Percentiles rank a stretch among this genome's conserved stretches.
Evolutionary conservation across 176 grass and related monocot species (phyloP).

Genomic region (Sorghum bicolor): DNA sequence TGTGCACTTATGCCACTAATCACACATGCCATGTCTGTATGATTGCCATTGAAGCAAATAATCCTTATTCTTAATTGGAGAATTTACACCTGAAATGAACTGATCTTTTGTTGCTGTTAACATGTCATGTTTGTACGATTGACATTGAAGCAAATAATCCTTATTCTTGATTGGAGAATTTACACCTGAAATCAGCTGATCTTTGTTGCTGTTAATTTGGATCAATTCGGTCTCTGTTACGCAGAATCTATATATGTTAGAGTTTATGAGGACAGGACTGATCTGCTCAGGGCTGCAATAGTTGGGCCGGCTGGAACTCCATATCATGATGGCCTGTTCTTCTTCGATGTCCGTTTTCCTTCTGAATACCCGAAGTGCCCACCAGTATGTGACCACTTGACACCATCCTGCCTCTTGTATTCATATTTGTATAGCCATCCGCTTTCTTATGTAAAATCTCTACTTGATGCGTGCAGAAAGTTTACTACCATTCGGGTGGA

Average conservation of each 20-base stretch:
- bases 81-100: background rate
- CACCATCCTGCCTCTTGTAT: background rate
- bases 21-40: background rate
- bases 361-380: slow-evolving; percentile 46
- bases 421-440: background rate
- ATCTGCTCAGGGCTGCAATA: slow-evolving; percentile 69
- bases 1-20: background rate
- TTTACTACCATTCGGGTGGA: slow-evolving; percentile 73
- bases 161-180: background rate
- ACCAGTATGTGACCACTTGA: slow-evolving; percentile 40
- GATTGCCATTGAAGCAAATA: background rate
- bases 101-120: background rate
- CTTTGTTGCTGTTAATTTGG: background rate
- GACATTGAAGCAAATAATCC: background rate
- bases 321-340: slow-evolving; percentile 73
- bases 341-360: slow-evolving; percentile 74
- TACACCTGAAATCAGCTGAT: background rate
- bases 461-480: slow-evolving; percentile 44
- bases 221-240: slow-evolving; percentile 18
- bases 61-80: background rate
- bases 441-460: background rate
- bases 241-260: slow-evolving; percentile 62
- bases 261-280: slow-evolving; percentile 67
- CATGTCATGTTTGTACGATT: background rate
- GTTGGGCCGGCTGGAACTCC: slow-evolving; percentile 70